These are phyloP conservation scores for Boletales sp. DNA, from an alignment of 768 basidiomycete genomes.

Conservation along the genomic window DNA sequence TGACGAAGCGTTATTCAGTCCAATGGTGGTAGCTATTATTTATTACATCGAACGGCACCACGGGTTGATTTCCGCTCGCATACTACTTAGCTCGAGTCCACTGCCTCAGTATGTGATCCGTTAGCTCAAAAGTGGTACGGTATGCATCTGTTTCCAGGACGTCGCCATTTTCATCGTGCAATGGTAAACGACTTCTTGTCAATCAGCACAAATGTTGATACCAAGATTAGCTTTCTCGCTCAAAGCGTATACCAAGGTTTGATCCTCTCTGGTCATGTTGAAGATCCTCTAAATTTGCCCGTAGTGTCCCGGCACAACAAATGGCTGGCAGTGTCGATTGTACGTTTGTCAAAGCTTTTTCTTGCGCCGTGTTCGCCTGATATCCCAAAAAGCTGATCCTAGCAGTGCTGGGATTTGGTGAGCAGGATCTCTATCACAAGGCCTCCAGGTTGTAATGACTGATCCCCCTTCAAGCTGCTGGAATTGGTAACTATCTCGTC, in stretches of 20 bases:
- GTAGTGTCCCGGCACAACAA: constrained; percentile 11
- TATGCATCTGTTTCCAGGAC: neutral
- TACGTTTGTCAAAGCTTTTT: neutral
- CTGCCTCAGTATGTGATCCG: constrained; percentile 8
- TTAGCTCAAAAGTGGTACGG: neutral
- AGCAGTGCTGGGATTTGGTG: constrained; percentile 6
- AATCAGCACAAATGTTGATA: neutral
- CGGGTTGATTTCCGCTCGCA: neutral
- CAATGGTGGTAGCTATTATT: constrained; percentile 9
- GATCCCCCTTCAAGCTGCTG: neutral
- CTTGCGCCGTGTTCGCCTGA: neutral
- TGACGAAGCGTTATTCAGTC: neutral
- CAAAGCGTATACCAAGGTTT: constrained; percentile 9
- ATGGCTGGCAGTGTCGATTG: constrained; percentile 4
- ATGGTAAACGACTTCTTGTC: neutral
- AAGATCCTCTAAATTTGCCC: neutral
- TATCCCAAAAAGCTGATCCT: neutral
- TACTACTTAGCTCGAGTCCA: constrained; percentile 10
- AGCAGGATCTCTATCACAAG: neutral
- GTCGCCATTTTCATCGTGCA: constrained; percentile 11
- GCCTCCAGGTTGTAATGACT: neutral
- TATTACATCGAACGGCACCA: neutral
- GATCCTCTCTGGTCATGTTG: neutral
- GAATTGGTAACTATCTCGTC: constrained; percentile 3
- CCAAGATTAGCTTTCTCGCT: constrained; percentile 8